Evolutionary conservation across 768 basidiomycete genomes (phyloP), one percentile per base, ranked within the genome.

Genomic region (Myochromella boudieri): DNA sequence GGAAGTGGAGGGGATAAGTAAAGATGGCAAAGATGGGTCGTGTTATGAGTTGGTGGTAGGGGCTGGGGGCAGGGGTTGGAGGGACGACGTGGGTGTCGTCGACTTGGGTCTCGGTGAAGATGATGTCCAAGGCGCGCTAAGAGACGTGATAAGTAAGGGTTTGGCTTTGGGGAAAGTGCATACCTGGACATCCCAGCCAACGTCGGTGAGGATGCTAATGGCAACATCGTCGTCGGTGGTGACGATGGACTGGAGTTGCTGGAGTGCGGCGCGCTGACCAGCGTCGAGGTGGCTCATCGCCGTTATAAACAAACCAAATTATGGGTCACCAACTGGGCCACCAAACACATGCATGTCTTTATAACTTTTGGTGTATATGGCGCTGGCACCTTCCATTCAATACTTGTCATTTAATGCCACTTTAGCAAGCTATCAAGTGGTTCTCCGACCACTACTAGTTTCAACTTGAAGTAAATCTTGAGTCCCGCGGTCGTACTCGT

Each of bases 161-260:
- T 31, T 12, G 17, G 37, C 22, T 27, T 17, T 12, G 5, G n/a
- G 9, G 6, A 29, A 14, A 28, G 4, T 26, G 53, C 74, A 53
- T 44, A 84, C 85, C 74, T 84, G 74, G 25, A 90, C 77, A 67
- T 87, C 80, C 85, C 85, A 90, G 39, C 74, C 75, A 7, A 85
- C 82, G 46, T 76, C 81, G 29, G 72, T 64, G 12, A 90, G 68
- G 1, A 90, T 74, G 26, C 67, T 64, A n/a, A 81, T 68, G 4
- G 85, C 77, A 1, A 80, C 77, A 1, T 84, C 82, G 24, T 76
- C 74, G 58, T 86, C 85, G 10, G 71, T 75, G 38, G 80, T 75
- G 0, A 81, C 84, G 44, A 87, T 65, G 51, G 78, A 76, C 32
- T 76, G 74, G 1, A 85, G 68, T 58, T 82, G 80, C 2, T 51